Conservation (phyloP, 345 rosid species). For the Eucalyptus sp. region DNA sequence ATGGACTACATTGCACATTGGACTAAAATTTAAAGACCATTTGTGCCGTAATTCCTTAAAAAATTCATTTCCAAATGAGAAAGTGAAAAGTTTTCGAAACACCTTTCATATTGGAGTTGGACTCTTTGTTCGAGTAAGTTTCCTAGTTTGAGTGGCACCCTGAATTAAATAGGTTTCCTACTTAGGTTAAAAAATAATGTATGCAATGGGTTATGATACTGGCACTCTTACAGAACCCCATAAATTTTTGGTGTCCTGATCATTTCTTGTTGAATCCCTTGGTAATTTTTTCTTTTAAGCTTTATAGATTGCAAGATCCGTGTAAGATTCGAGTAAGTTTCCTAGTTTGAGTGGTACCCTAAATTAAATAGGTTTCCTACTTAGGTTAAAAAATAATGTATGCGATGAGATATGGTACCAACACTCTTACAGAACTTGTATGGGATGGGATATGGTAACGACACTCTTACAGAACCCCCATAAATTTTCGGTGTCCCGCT, state of each 20-base stretch:
- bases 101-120: neutral
- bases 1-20: accelerated
- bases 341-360: no score
- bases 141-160: neutral
- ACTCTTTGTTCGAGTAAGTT: neutral
- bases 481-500: neutral
- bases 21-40: no score
- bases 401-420: no score
- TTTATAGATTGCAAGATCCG: neutral
- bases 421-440: neutral
- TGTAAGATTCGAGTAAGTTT: neutral
- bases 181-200: neutral
- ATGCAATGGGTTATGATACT: neutral
- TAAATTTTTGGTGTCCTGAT: neutral
- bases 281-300: neutral
- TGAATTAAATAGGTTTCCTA: neutral
- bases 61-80: neutral
- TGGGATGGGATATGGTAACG: no score
- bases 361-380: no score
- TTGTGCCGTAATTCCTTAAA: accelerated
- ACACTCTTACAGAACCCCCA: neutral
- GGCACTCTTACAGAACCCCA: neutral
- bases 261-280: neutral
- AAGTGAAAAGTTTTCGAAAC: neutral
- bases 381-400: no score